Evolutionary conservation across 176 grass and related monocot species (phyloP), one percentile per base, ranked within the genome.

Genomic region (Avena atlantica): DNA sequence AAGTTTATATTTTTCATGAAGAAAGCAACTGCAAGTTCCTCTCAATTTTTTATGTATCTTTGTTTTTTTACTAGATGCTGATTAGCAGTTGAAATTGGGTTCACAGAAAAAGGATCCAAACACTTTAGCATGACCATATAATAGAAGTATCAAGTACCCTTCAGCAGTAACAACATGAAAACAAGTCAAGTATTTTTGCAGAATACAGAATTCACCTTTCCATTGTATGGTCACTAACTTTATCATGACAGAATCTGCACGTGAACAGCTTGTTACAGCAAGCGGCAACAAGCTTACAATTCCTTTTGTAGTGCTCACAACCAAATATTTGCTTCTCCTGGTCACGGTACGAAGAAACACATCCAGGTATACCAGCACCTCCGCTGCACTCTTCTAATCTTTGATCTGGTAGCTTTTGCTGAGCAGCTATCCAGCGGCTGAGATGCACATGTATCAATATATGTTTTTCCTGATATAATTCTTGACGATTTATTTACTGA

Each of bases 211-310:
- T 80, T 44, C 90, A 99, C 97, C 97, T 96, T 86, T 99, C 97
- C 94, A 99, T 97, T 12, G 86, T 87, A 84, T 99, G 97, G 31
- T 99, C 97, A 21, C 97, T 99, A 83, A 99, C 92, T 94, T 95
- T 99, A 89, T 99, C 97, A 87, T 99, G 97, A 68, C 97, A 99
- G 81, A 99, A 99, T 87, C 97, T 89, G 88, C 97, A 99, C 60
- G 97, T 93, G 84, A 97, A 97, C 63, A 99, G 76, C 81, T 94
- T 99, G 80, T 94, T 97, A 85, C 97, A 99, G 66, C 97, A 99
- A 64, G 91, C 87, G 17, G 97, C 97, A 82, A 96, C 83, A 81
- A 99, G 89, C 71, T 99, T 99, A 84, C 97, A 99, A 84, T 97
- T 97, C 86, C 97, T 78, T 84, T 99, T 99, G 80, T 99, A 99